Base-by-base conservation (phyloP, 208 protist species). In the Novymonas esmeraldas region DNA sequence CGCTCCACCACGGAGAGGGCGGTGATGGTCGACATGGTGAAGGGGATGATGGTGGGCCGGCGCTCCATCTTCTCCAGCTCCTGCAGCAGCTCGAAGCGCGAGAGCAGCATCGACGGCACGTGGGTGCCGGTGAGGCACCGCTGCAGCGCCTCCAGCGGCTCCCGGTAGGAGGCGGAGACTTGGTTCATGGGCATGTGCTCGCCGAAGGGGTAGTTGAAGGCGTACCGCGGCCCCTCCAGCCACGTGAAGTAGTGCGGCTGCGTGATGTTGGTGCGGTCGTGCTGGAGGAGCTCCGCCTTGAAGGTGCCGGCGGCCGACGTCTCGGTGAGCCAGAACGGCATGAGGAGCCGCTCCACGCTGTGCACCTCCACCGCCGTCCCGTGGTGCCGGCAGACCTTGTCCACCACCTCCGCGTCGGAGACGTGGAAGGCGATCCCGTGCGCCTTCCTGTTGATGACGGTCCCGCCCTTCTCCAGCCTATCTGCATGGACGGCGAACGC, bases 61-160 rank as follows among this genome's bases (percentile, higher is more conserved):
- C 75, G 69, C 44, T 61, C 38, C 87, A 92, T 90, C 61, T 42
- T 59, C 58, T 96, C 85, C 39, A 95, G 63, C 49, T 93, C 83
- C 44, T 90, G 76, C 50, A 92, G 64, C 16, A 96, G 70, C 70
- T 96, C 87, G 70, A 95, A 94, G 36, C 91, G 84, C 3, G 86
- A 93, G 39, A 96, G 76, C 26, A 96, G 74, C 91, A 96, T 96
- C 33, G 91, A 94, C 13, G 91, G 89, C 6, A 96, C 77, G 52
- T 96, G 91, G 10, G 79, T 82, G n/a, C 88, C 91, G 0, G 75
- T 56, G 34, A 94, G 44, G 67, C 88, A 94, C 6, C 56, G 38
- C 72, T 96, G 89, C 33, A 94, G 84, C 18, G 88, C 73, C 4
- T 62, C 46, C 16, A 90, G 73, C 6, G 91, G 89, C 75, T 94